Conservation (phyloP, 1,139 yeast species). For the Yamadazyma spencermartinsiae region DNA sequence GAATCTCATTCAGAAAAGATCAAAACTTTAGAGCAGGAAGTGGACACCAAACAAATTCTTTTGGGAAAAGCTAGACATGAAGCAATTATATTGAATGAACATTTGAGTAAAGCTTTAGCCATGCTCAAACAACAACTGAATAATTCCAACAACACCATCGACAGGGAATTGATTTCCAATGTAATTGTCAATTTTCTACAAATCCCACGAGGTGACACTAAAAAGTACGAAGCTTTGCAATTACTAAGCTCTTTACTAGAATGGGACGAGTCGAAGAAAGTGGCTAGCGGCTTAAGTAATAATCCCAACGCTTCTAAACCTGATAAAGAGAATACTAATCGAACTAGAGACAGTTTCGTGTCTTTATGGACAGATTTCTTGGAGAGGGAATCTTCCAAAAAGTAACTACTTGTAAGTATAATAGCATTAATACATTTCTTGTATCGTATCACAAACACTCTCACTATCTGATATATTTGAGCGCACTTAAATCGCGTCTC, state of each 20-base stretch:
- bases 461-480: neutral
- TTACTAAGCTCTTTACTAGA: constrained; percentile 77
- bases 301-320: constrained; percentile 27
- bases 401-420: constrained; percentile 10
- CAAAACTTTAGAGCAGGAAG: constrained; percentile 23
- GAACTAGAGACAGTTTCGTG: constrained; percentile 68
- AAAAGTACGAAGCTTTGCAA: constrained; percentile 87
- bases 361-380: constrained; percentile 87
- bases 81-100: constrained; percentile 93
- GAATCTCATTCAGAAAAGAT: constrained; percentile 13
- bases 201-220: constrained; percentile 89
- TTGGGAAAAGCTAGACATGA: constrained; percentile 93
- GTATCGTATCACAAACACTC: neutral
- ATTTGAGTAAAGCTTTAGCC: constrained; percentile 84
- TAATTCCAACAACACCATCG: constrained; percentile 70
- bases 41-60: constrained; percentile 72
- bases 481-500: constrained; percentile 8
- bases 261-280: constrained; percentile 84
- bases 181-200: constrained; percentile 80
- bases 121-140: constrained; percentile 69
- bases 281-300: constrained; percentile 78
- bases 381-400: constrained; percentile 65
- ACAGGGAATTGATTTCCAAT: constrained; percentile 84
- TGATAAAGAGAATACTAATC: constrained; percentile 17
- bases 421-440: constrained; percentile 3